phyloP scores from a whole-genome alignment of 2,329 filamentous ascomycete genomes.

The Pseudogymnoascus verrucosus region DNA sequence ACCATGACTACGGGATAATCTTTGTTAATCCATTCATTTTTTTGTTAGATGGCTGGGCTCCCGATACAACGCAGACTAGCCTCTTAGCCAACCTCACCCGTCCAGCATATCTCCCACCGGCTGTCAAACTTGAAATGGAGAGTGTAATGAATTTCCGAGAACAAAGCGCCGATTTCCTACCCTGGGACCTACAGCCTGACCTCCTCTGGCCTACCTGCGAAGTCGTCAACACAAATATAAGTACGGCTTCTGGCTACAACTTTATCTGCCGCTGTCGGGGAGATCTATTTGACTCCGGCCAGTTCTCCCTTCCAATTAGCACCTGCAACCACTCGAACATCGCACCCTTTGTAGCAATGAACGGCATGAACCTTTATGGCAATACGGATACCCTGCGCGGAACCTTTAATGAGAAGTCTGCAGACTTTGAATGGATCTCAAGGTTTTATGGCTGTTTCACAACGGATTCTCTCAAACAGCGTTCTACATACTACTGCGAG shows the following conservation, averaged over 20 bases:
- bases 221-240: neutral
- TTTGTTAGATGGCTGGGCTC: neutral
- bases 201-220: neutral
- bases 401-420: neutral
- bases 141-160: neutral
- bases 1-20: neutral
- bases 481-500: no score
- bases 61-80: neutral
- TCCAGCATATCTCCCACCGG: neutral
- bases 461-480: neutral
- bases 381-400: neutral
- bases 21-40: neutral
- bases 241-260: neutral
- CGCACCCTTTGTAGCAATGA: neutral
- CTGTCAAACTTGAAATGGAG: neutral
- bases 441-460: neutral
- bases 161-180: neutral
- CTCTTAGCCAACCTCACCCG: neutral
- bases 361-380: neutral
- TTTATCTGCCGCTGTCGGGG: neutral
- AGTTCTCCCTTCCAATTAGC: neutral
- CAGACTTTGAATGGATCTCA: neutral
- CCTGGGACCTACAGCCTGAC: neutral
- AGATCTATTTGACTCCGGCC: neutral
- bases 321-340: neutral